Evolutionary conservation across 1,284 basidiomycete genomes (phyloP).

Genomic region (Phenoliferia sp.): DNA sequence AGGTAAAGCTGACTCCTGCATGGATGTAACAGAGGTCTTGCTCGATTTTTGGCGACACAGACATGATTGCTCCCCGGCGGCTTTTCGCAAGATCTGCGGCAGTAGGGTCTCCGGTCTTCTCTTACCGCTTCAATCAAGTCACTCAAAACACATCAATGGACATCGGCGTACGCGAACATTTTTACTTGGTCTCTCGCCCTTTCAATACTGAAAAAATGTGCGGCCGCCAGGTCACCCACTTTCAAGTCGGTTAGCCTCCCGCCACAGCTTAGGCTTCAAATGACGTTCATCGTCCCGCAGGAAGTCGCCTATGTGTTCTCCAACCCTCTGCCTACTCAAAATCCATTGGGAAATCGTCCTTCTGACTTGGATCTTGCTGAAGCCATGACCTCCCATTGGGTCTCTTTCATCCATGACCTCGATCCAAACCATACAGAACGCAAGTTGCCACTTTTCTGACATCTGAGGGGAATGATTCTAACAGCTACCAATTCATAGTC

Average conservation of each 20-base stretch:
- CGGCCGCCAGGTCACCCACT: not conserved
- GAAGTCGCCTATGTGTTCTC: not conserved
- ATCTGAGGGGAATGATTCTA: not conserved
- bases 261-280: not conserved
- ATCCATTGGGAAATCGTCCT: not conserved
- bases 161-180: no score
- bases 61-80: not conserved
- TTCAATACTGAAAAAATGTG: no score
- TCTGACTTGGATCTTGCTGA: not conserved
- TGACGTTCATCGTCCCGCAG: not conserved
- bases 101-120: not conserved
- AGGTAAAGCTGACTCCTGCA: not conserved
- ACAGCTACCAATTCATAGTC: not conserved
- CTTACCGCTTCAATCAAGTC: not conserved
- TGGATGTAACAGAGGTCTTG: not conserved
- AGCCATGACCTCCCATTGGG: not conserved
- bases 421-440: not conserved
- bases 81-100: not conserved
- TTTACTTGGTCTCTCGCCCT: no score
- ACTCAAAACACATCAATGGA: no score
- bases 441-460: not conserved
- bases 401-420: not conserved
- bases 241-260: not conserved
- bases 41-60: not conserved
- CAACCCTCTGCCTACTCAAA: not conserved